These are phyloP conservation scores for Eimeria sp. DNA, from an alignment of 169 alveolate species.

Conservation along the genomic window DNA sequence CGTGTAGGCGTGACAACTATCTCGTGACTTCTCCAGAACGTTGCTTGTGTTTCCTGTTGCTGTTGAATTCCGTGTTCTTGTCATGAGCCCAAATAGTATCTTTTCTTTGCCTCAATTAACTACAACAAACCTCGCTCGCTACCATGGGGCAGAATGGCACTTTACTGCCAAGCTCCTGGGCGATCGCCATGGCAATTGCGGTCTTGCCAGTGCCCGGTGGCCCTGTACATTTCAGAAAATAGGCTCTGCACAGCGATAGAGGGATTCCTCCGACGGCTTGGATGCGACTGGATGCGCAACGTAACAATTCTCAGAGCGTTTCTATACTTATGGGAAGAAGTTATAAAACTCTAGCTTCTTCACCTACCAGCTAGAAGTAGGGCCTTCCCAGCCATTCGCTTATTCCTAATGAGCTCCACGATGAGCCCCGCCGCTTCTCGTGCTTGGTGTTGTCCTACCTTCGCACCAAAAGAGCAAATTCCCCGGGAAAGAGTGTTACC, in stretches of 20 bases:
- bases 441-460: constrained; percentile 98
- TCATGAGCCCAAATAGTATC: neutral
- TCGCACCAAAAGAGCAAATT: constrained; percentile 91
- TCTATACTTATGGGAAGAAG: neutral
- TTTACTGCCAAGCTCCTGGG: constrained; percentile 99
- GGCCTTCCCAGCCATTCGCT: constrained; percentile 96
- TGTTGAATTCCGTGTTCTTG: neutral
- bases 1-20: neutral
- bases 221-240: constrained; percentile 84
- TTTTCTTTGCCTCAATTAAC: neutral
- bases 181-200: constrained; percentile 99
- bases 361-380: constrained; percentile 86
- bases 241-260: neutral
- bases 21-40: neutral
- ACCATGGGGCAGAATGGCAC: constrained; percentile 99
- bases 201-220: constrained; percentile 99
- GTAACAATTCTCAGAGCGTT: neutral
- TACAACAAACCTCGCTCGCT: constrained; percentile 97
- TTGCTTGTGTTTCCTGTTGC: neutral
- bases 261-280: neutral
- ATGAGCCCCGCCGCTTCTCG: constrained; percentile 99
- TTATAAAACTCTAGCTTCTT: neutral
- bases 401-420: constrained; percentile 98
- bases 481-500: neutral
- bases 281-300: neutral